Evolutionary conservation across 345 rosid species (phyloP), one percentile per base, ranked within the genome.

Genomic region (Linum usitatissimum): DNA sequence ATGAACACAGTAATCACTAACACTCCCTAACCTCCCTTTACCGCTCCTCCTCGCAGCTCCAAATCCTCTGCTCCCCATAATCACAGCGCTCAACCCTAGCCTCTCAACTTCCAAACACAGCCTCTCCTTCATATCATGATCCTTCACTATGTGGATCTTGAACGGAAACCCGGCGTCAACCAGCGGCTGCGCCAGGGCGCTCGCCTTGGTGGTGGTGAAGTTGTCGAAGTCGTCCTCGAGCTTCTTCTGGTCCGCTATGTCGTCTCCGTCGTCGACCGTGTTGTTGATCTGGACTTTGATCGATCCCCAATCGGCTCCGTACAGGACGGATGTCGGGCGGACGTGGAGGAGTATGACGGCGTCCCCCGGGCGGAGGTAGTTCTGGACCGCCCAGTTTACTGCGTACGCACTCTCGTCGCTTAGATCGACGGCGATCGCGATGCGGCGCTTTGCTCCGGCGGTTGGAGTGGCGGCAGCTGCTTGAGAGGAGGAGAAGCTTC

Each of bases 31-130:
- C 42, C 62, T 59, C 42, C 62, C 62, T 38, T 59, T 59, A 17
- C 48, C 15, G 42, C 14, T 58, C 69, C 60, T 73, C 61, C 42
- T 38, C 51, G 66, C 31, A 1, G 72, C 76, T 23, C 76, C 76
- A 19, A 73, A 73, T 5, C 76, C 76, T 53, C 70, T 53, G 60
- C 76, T 73, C 10, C 76, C 76, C 76, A 73, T 73, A 34, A 73
- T 65, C 66, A 73, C 63, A 3, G 72, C 76, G 38, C 69, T 68
- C 23, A 73, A 31, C 13, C 76, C 72, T 63, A 72, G 57, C 14
- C 76, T 40, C 62, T 72, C 76, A 30, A 72, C 69, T 57, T 72
- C 76, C 72, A 72, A 64, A 34, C 76, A 72, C 53, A 72, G 59
- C 66, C 76, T 68, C 62, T 72, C 76, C 61, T 72, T 67, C 72